Conservation (phyloP, 257 asterid genomes). For the Scutellaria barbata region DNA sequence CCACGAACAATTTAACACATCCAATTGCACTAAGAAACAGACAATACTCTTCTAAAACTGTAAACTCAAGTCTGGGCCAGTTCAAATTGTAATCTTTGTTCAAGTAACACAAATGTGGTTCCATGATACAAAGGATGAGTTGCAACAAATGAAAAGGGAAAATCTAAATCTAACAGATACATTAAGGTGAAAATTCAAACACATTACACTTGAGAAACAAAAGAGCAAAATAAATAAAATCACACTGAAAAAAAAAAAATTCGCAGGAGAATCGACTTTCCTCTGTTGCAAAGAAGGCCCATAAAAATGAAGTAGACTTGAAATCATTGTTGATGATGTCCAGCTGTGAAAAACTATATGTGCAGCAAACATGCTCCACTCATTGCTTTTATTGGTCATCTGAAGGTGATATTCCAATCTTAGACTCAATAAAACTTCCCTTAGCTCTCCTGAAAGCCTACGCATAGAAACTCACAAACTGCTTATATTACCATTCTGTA, state of each 20-base stretch:
- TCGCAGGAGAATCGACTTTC: not conserved
- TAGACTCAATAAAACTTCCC: not conserved
- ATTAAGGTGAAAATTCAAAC: not conserved
- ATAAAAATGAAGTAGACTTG: not conserved
- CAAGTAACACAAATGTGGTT: not conserved
- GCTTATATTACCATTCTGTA: not conserved
- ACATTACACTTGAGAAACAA: not conserved
- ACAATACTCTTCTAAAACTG: not conserved
- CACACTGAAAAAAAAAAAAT: not conserved
- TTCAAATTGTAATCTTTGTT: not conserved
- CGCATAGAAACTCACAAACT: not conserved
- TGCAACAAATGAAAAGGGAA: not conserved
- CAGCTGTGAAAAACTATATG: not conserved
- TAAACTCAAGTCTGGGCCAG: not conserved
- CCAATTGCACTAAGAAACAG: not conserved
- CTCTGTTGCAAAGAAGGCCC: not conserved
- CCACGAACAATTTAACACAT: constrained; percentile 1
- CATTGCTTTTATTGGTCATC: not conserved
- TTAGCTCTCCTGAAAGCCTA: not conserved
- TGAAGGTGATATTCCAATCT: not conserved
- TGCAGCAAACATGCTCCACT: not conserved
- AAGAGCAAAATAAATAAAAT: not conserved
- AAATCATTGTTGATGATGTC: not conserved
- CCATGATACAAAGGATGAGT: not conserved
- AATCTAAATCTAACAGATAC: not conserved